Percentiles rank a stretch among this genome's conserved stretches.
These are phyloP conservation scores for Candida krabiensis DNA, from an alignment of 805 yeast genomes.

Conservation along the genomic window DNA sequence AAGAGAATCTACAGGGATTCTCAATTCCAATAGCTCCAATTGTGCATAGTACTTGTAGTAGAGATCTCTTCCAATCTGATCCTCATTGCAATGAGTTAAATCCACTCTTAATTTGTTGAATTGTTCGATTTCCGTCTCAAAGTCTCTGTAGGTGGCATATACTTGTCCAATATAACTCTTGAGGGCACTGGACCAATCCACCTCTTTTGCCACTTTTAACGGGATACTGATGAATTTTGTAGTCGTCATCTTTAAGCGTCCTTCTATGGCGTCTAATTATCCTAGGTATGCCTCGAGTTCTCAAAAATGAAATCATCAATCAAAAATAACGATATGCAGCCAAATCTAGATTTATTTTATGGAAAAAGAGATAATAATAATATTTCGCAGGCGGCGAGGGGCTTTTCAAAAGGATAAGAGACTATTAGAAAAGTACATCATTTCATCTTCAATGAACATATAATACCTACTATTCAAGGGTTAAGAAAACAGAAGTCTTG, in stretches of 20 bases:
- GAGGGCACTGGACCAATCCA: slow-evolving; percentile 68
- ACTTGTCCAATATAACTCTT: slow-evolving; percentile 54
- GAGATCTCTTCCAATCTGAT: slow-evolving; percentile 45
- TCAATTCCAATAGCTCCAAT: slow-evolving; percentile 72
- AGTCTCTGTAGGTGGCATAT: slow-evolving; percentile 63
- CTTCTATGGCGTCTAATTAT: too few relatives aligned
- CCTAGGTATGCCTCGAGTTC: too few relatives aligned
- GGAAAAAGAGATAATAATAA: too few relatives aligned
- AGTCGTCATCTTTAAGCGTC: slow-evolving; percentile 10
- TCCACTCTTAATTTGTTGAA: slow-evolving; percentile 63
- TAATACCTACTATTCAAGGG: too few relatives aligned
- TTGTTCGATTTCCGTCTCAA: slow-evolving; percentile 51
- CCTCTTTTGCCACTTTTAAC: slow-evolving; percentile 49
- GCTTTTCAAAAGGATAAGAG: too few relatives aligned
- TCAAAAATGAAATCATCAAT: too few relatives aligned
- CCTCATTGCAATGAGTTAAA: slow-evolving; percentile 44
- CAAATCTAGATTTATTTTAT: too few relatives aligned
- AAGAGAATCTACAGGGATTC: slow-evolving; percentile 61
- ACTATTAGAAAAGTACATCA: too few relatives aligned
- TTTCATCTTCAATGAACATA: too few relatives aligned
- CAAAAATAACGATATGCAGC: too few relatives aligned
- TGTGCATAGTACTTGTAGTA: slow-evolving; percentile 76
- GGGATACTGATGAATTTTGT: slow-evolving; percentile 31
- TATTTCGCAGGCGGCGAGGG: too few relatives aligned
- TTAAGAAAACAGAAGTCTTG: too few relatives aligned